Conservation (phyloP, 2,329 filamentous ascomycete species). For the Scedosporium boydii region DNA sequence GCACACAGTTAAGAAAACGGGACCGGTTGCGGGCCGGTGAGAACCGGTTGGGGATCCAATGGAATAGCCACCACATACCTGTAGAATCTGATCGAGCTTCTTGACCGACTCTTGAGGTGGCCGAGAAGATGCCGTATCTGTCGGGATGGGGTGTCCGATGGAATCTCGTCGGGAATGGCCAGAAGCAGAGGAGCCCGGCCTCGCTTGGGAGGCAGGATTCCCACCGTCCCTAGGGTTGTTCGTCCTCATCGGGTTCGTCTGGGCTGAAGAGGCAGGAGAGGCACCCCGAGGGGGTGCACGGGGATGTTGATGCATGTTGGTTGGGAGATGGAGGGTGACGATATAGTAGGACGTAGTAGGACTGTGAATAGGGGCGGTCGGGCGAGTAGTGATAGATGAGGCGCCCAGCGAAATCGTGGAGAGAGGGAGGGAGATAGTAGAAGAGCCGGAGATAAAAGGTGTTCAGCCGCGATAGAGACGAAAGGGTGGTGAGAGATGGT, state of each 20-base stretch:
- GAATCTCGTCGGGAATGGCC: slow-evolving; percentile 22
- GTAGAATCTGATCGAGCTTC: slow-evolving; percentile 89
- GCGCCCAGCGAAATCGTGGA: not conserved
- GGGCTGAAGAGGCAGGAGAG: slow-evolving; percentile 62
- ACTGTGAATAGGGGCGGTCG: not conserved
- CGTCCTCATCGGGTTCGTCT: slow-evolving; percentile 61
- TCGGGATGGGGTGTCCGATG: slow-evolving; percentile 37
- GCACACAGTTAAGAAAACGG: not conserved
- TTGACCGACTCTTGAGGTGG: slow-evolving; percentile 58
- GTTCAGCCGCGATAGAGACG: not conserved
- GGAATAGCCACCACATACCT: slow-evolving; percentile 41
- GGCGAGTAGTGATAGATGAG: not conserved
- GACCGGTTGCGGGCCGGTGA: not conserved
- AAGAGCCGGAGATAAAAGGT: not conserved
- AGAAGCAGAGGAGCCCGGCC: slow-evolving; percentile 33
- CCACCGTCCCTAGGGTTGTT: slow-evolving; percentile 63
- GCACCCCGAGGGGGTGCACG: slow-evolving; percentile 63
- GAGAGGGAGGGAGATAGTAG: not conserved
- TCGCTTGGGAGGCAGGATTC: slow-evolving; percentile 26
- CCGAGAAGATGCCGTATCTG: slow-evolving; percentile 30
- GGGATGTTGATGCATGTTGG: slow-evolving; percentile 79
- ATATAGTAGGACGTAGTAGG: not conserved
- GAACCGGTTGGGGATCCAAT: not conserved
- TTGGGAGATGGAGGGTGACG: not conserved
- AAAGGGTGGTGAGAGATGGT: not conserved